A percentile compares a stretch with the other conserved stretches of the same genome.
Conservation (phyloP, 176 grass and related monocot genomes). For the Musa beccarii region DNA sequence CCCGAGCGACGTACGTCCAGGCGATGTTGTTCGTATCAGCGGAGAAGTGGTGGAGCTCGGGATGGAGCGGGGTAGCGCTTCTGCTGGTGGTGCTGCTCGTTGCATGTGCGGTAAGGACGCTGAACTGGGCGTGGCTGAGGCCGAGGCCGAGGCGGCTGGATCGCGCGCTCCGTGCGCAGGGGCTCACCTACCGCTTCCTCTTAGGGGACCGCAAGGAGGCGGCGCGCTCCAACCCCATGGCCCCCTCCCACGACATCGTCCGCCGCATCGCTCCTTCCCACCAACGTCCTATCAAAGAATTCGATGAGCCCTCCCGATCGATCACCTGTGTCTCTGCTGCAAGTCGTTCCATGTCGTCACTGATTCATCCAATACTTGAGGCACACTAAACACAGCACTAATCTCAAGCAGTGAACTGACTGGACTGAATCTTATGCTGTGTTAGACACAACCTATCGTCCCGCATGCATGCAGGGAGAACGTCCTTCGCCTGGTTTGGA, state of each 20-base stretch:
- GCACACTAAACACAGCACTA: no score
- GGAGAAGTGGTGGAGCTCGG: no score
- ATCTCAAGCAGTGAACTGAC: not conserved
- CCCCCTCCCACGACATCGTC: conserved; percentile 28
- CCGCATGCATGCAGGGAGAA: conserved; percentile 22
- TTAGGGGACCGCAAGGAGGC: conserved; percentile 34
- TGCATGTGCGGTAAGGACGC: conserved; percentile 7
- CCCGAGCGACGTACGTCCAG: no score
- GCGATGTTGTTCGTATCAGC: no score
- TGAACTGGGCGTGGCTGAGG: conserved; percentile 29
- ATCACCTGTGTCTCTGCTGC: not conserved
- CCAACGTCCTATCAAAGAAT: conserved; percentile 20
- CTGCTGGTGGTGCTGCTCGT: not conserved
- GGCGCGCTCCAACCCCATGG: conserved; percentile 30
- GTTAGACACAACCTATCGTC: no score
- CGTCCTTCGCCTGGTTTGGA: conserved; percentile 42
- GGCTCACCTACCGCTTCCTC: conserved; percentile 37
- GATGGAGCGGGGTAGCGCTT: no score
- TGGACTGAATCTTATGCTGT: not conserved
- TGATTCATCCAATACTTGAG: not conserved
- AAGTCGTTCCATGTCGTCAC: not conserved
- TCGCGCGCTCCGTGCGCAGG: conserved; percentile 32
- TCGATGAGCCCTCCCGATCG: conserved; percentile 23
- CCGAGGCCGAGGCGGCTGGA: conserved; percentile 27
- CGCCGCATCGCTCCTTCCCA: conserved; percentile 24